These are phyloP conservation scores for Corylus americana DNA, from an alignment of 306 rosid species.

Conservation along the genomic window DNA sequence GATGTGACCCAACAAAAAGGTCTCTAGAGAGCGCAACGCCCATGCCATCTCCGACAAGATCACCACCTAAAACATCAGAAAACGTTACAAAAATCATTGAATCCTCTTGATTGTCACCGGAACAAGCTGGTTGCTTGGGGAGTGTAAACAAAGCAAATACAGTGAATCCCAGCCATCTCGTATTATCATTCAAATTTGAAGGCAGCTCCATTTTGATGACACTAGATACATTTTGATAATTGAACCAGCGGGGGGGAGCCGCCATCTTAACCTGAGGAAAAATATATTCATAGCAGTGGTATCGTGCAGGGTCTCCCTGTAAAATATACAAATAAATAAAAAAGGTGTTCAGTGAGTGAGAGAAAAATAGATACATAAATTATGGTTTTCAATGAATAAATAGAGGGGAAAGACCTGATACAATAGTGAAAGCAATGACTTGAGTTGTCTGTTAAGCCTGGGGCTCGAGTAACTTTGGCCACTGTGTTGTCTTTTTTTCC, in stretches of 20 bases:
- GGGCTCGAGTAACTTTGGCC: background rate
- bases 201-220: background rate
- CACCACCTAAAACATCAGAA: background rate
- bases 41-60: rapidly evolving
- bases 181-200: background rate
- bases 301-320: background rate
- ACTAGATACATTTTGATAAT: too few species aligned
- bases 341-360: background rate
- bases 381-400: background rate
- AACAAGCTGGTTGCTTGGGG: background rate
- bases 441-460: background rate
- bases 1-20: background rate
- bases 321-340: background rate
- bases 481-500: too few species aligned
- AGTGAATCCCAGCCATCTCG: background rate
- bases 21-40: background rate
- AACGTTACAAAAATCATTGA: background rate
- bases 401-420: background rate
- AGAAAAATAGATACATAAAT: background rate
- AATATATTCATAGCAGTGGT: background rate
- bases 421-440: background rate
- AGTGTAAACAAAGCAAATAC: background rate
- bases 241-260: background rate
- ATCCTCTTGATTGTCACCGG: background rate
- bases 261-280: background rate